Base-by-base conservation (phyloP, 345 rosid genomes). In the Syzygium grande region DNA sequence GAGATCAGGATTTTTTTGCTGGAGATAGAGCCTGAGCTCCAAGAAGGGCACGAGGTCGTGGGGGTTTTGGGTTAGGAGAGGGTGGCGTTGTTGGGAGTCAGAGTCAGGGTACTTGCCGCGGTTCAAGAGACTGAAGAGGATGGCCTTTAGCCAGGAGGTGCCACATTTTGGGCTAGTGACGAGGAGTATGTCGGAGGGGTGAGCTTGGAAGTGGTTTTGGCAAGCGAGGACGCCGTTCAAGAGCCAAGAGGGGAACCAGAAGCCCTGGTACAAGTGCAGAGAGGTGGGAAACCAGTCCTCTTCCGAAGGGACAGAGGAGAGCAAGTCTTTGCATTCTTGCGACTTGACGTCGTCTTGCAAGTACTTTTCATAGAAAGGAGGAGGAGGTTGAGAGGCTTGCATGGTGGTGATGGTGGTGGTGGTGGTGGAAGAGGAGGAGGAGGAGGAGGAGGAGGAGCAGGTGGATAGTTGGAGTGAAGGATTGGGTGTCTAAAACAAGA, bases 121-220 rank as follows among this genome's bases (percentile, higher is more conserved):
- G 43, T 79, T 79, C 16, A 79, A 3, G 88, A 54, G 85, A n/a
- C 53, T 38, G 1, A 86, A 86, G 59, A 86, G 55, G 84, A 86
- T 16, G 80, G 87, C 87, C 61, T 86, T 79, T 27, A 77, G 73
- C 88, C 88, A 83, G 25, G 88, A 84, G 56, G 88, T 87, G 86
- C 88, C 86, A 13, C 86, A 56, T 51, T 87, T 87, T 2, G 88
- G 86, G 7, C 30, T 38, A 61, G 88, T 83, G 17, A 61, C 51
- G 17, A 87, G 86, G 86, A 87, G n/a, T 54, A 84, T 51, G 77
- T 87, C 85, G 0, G 77, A 79, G 6, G 46, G 41, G 13, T 54
- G 68, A 34, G 77, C 86, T 17, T 55, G 65, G 65, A 87, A 87
- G 19, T 59, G 46, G 2, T 22, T 84, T 46, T 83, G 89, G 54